phyloP scores from a whole-genome alignment of 2,329 filamentous ascomycete species.

The Tothia fuscella region DNA sequence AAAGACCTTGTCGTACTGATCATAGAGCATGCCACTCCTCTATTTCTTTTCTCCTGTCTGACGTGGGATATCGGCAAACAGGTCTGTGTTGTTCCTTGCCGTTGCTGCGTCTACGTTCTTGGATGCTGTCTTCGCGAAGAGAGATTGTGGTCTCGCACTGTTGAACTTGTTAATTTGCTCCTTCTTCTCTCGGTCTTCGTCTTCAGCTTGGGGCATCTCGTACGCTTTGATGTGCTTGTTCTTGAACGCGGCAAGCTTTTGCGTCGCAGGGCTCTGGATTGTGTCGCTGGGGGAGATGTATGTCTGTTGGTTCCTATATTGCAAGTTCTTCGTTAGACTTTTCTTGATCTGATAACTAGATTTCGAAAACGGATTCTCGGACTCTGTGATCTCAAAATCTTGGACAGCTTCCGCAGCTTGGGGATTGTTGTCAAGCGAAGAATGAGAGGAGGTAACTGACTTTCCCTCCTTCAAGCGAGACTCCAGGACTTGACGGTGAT shows the following conservation, averaged over 20 bases:
- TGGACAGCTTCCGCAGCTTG: neutral
- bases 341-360: too few relatives aligned
- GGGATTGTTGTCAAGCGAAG: too few relatives aligned
- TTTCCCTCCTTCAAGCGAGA: conserved; percentile 56
- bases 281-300: conserved; percentile 79
- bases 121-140: conserved; percentile 30
- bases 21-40: too few relatives aligned
- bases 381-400: neutral
- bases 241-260: conserved; percentile 70
- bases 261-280: conserved; percentile 77
- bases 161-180: too few relatives aligned
- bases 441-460: conserved; percentile 34
- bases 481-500: conserved; percentile 64
- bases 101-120: conserved; percentile 26
- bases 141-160: conserved; percentile 15
- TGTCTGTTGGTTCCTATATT: conserved; percentile 37
- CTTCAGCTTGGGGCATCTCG: too few relatives aligned
- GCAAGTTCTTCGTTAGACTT: too few relatives aligned
- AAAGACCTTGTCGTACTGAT: too few relatives aligned
- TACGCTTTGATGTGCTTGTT: conserved; percentile 70
- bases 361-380: neutral
- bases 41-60: too few relatives aligned
- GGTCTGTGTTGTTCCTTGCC: too few relatives aligned
- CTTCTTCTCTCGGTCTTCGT: too few relatives aligned
- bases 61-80: too few relatives aligned